Conservation (phyloP, 352 stramenopile species). For the Stramenopiles sp. region DNA sequence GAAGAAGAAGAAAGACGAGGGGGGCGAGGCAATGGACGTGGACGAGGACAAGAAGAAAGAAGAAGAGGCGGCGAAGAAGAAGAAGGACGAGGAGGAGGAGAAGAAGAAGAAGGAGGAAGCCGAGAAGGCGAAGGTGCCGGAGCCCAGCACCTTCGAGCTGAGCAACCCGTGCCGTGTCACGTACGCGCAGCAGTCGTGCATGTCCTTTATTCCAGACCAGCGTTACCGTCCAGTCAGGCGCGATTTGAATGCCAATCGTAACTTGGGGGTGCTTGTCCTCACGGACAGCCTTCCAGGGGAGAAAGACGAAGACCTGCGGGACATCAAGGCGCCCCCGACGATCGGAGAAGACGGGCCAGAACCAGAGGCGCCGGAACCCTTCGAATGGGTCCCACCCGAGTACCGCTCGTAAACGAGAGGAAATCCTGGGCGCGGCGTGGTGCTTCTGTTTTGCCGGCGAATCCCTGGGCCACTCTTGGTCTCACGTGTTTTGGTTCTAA, state of each 20-base stretch:
- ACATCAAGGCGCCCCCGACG: conserved; percentile 60
- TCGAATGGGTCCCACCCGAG: conserved; percentile 86
- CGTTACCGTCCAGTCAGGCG: conserved; percentile 62
- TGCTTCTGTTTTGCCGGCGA: no score
- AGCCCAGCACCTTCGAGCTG: conserved; percentile 73
- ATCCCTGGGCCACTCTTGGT: no score
- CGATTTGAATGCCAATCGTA: conserved; percentile 13
- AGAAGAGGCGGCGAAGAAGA: conserved; percentile 20
- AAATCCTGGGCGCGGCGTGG: no score
- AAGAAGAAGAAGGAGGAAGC: conserved; percentile 27
- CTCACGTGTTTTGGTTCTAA: no score
- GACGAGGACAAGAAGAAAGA: conserved; percentile 21
- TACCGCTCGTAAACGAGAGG: no score
- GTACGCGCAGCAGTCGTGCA: conserved; percentile 59
- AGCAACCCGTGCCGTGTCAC: conserved; percentile 80
- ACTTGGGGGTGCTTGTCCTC: conserved; percentile 78
- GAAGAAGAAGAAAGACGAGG: conserved; percentile 33
- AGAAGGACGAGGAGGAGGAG: conserved; percentile 9
- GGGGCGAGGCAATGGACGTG: conserved; percentile 41
- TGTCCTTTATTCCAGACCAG: conserved; percentile 69
- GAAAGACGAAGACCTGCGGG: conserved; percentile 73
- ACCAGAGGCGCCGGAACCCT: conserved; percentile 75
- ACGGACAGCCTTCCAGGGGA: conserved; percentile 76
- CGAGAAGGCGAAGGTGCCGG: conserved; percentile 37
- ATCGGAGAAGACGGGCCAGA: conserved; percentile 71